phyloP scores from a whole-genome alignment of 768 basidiomycete species.

The Xerocomellus intermedius region DNA sequence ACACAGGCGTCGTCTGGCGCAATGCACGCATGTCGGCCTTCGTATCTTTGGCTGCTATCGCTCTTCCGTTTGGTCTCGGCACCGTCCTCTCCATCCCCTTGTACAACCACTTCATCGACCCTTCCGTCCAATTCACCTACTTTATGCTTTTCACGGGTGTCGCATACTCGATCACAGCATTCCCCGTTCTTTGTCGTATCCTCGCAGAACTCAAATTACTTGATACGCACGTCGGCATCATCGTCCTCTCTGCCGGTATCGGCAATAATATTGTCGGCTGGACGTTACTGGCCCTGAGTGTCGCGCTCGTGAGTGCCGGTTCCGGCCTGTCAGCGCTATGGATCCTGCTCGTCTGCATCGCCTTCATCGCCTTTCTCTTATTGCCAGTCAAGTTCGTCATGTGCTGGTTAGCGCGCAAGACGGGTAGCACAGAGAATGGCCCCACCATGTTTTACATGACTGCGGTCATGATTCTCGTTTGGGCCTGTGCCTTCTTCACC shows the following conservation, averaged over 20 bases:
- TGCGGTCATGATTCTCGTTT: slow-evolving; percentile 71
- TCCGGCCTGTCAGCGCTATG: slow-evolving; percentile 82
- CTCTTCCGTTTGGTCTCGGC: slow-evolving; percentile 86
- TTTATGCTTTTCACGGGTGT: slow-evolving; percentile 96
- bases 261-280: slow-evolving; percentile 87
- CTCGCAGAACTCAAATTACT: slow-evolving; percentile 88
- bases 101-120: slow-evolving; percentile 57
- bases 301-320: slow-evolving; percentile 89
- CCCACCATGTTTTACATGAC: slow-evolving; percentile 93
- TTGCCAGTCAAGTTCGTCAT: slow-evolving; percentile 63
- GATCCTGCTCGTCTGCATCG: slow-evolving; percentile 77
- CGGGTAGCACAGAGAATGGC: slow-evolving; percentile 77
- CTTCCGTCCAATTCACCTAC: slow-evolving; percentile 69
- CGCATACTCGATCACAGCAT: slow-evolving; percentile 85
- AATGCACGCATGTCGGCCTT: slow-evolving; percentile 66
- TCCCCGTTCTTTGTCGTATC: slow-evolving; percentile 84
- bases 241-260: slow-evolving; percentile 91
- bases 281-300: slow-evolving; percentile 84
- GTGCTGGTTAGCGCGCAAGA: slow-evolving; percentile 69
- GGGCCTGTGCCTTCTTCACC: slow-evolving; percentile 89
- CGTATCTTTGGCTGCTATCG: slow-evolving; percentile 81
- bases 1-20: slow-evolving; percentile 71
- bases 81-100: slow-evolving; percentile 63
- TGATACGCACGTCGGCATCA: slow-evolving; percentile 88
- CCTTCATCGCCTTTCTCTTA: slow-evolving; percentile 75